Conservation (phyloP, 371 early-diverging fungal species). For the Mucor racemosus region DNA sequence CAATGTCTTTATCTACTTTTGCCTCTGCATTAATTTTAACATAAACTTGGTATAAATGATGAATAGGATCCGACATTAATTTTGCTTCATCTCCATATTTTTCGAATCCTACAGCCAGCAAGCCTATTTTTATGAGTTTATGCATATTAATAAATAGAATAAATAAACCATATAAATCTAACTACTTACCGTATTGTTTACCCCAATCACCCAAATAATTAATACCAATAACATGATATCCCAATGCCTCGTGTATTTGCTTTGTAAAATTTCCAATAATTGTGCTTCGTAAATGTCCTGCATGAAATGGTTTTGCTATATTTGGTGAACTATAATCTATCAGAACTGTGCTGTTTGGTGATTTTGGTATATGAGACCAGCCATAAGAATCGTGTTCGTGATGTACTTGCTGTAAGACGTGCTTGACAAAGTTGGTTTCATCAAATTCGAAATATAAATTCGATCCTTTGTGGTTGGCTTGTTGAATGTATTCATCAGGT, state of each 20-base stretch:
- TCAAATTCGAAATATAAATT: constrained; percentile 23
- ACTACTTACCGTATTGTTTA: constrained; percentile 91
- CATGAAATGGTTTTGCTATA: constrained; percentile 99
- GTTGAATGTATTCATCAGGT: constrained; percentile 48
- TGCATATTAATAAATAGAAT: not conserved
- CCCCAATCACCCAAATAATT: constrained; percentile 99
- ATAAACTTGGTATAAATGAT: constrained; percentile 96
- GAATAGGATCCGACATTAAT: constrained; percentile 88
- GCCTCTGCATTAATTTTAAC: constrained; percentile 85
- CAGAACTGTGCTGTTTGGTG: constrained; percentile 63
- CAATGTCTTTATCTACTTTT: constrained; percentile 57
- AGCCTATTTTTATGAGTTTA: constrained; percentile 8
- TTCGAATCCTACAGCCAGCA: constrained; percentile 94
- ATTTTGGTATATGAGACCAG: constrained; percentile 41
- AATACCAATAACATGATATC: constrained; percentile 87
- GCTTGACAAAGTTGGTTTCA: constrained; percentile 26
- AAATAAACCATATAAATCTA: not conserved
- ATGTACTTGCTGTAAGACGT: constrained; percentile 49
- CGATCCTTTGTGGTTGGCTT: constrained; percentile 3
- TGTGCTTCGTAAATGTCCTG: constrained; percentile 98
- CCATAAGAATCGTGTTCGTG: constrained; percentile 30
- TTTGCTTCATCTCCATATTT: constrained; percentile 83
- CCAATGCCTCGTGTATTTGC: constrained; percentile 85
- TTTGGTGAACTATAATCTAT: constrained; percentile 99
- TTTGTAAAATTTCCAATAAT: constrained; percentile 97